Evolutionary conservation across 2,329 filamentous ascomycete genomes (phyloP), one percentile per base, ranked within the genome.

Genomic region (Fusarium nisikadoi): DNA sequence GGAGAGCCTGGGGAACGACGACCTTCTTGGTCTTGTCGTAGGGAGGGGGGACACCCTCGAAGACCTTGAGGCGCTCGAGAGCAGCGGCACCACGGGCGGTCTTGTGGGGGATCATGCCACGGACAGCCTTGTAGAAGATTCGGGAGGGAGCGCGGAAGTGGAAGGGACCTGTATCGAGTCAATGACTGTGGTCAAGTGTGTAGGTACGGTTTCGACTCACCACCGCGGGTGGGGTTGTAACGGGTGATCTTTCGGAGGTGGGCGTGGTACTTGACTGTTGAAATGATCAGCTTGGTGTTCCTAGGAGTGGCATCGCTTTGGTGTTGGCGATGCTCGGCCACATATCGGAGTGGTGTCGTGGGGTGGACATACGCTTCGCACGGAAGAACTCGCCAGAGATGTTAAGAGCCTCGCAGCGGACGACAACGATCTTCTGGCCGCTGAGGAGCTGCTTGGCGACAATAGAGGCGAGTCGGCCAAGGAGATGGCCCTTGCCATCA

Each of bases 361-460:
- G 69, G 63, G 68, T 64, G 55, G 66, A 97, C 95, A 87, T 97
- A 99, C 96, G 93, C 93, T 99, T 99, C 80, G 95, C 92, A 86
- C 96, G 94, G 93, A 99, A 99, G 94, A 99, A 99, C 90, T 98
- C 96, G 89, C 96, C 96, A 80, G 96, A 99, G 91, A 99, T 99
- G 92, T 99, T 99, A 86, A 99, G 92, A 82, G 94, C 94, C 89
- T 99, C 96, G 88, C 93, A 97, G 90, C 96, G 94, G 85, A 99
- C 96, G 81, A 99, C 89, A 82, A 98, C 95, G 85, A 99, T 97
- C 93, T 98, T 98, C 90, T 98, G 95, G 85, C 95, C 95, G 87
- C 92, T 97, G 81, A 98, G 93, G 83, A 98, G 92, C 90, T 98
- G 95, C 93, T 98, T 98, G 85, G 95, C 95, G 83, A 98, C 94